Base-by-base conservation (phyloP, 805 yeast genomes). In the Spathaspora boniae region DNA sequence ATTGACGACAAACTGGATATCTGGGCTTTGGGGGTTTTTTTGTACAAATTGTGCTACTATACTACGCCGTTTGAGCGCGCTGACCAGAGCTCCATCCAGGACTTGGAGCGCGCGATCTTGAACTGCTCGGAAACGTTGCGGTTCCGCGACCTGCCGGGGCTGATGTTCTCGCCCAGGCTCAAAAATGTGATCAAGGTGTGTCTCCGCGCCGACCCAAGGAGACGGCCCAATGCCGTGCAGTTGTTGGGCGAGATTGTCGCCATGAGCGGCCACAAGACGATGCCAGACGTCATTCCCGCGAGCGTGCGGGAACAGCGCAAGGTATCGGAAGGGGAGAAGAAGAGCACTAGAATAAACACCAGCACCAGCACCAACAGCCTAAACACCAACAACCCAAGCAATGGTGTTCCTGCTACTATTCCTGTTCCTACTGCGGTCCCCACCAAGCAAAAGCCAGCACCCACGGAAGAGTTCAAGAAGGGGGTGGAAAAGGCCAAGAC, bases 1-100 rank as follows among this genome's bases (percentile, higher is more conserved):
- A 78, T 85, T 33, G 85, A 84, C 57, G 93, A 85, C 53, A 85
- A 85, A 55, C 76, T 86, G 34, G 95, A 85, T 54, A 74, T 85
- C 16, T 85, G 95, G 95, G 95, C 94, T 0, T 54, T 85, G 23
- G 95, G 95, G 9, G 76, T 84, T 18, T 81, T 84, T 44, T 56
- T 85, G 22, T 85, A 84, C 63, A 85, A 85, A 53, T 53, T 85
- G 32, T 82, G 93, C 51, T 85, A 82, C 56, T 85, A 82, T 48
- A 84, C 86, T 1, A 85, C 95, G 0, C 95, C 95, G 0, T 85
- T 85, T 52, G 95, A 85, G 55, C 65, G 54, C 59, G 59, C 60
- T 1, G 38, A 40, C n/a, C 72, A 67, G 27, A 41, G 42, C 5
- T 48, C 62, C 5, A 45, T 66, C 26, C 56, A 59, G 27, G 72